Evolutionary conservation across 441 rosid species (phyloP), one percentile per base, ranked within the genome.

Genomic region (Gossypium davidsonii): DNA sequence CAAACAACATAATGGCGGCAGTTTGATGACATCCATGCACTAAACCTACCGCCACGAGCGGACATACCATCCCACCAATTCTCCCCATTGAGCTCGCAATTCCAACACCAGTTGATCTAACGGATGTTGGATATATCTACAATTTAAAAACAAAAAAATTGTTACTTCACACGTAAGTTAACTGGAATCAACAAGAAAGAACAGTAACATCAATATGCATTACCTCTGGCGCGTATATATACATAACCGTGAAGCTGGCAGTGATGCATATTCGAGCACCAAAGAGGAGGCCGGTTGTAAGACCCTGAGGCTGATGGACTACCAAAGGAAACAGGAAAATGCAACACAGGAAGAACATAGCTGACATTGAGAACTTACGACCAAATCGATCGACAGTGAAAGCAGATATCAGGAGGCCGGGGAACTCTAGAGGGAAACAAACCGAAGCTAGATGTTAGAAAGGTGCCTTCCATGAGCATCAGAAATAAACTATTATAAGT

Each of bases 161-260:
- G 23, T 66, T 59, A 61, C 37, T 12, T 6, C n/a, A 4, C 7
- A 0, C 48, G 53, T 55, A 52, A 23, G 39, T 34, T 34, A 6
- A 34, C 7, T 6, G 7, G 39, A 34, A 34, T 34, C 39, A 6
- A 34, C 39, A 6, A 34, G 39, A 34, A 34, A 34, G 39, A 34
- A 34, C 39, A 1, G 1, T 6, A 34, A 34, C 39, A 34, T 34
- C 39, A 6, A 6, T 6, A 25, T 7, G 10, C 6, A 67, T 28
- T 85, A 89, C 97, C 97, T 95, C 99, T 1, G 99, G 98, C 52
- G 98, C 98, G 55, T 89, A 91, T 26, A 94, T 85, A 75, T 77
- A 94, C 23, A 89, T 84, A 73, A 92, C 80, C 0, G 97, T 83
- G 77, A 92, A 92, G 53, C 91, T 83, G 11, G 81, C 89, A 5